phyloP scores from a whole-genome alignment of 192 early-diverging fungal species.

The Coemansia umbellata region DNA sequence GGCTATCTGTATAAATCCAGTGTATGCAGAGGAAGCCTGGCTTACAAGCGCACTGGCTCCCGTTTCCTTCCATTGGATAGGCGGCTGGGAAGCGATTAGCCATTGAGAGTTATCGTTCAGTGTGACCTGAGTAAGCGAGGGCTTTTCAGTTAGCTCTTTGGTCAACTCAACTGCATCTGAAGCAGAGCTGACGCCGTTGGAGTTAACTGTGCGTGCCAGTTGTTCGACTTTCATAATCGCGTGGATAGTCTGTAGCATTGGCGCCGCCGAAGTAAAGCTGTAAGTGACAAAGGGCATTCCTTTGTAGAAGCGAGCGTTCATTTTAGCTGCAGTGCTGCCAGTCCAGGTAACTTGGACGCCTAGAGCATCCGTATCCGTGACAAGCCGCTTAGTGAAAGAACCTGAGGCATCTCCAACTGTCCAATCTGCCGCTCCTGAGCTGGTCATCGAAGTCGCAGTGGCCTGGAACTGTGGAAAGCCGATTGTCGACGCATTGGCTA shows the following conservation, averaged over 20 bases:
- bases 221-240: slow-evolving; percentile 28
- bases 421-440: slow-evolving; percentile 31
- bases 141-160: slow-evolving; percentile 14
- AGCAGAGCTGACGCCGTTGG: slow-evolving; percentile 1
- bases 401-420: slow-evolving; percentile 12
- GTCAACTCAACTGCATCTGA: slow-evolving; percentile 10
- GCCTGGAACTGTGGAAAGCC: slow-evolving; percentile 34
- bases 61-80: slow-evolving; percentile 30
- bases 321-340: slow-evolving; percentile 5
- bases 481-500: slow-evolving; percentile 16
- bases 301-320: slow-evolving; percentile 52
- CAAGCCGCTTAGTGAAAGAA: slow-evolving; percentile 25
- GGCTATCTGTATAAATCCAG: slow-evolving; percentile 51
- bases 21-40: slow-evolving; percentile 8
- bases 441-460: slow-evolving; percentile 6
- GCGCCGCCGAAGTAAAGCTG: slow-evolving; percentile 28
- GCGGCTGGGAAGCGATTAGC: slow-evolving; percentile 41
- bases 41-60: not conserved
- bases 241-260: slow-evolving; percentile 39
- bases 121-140: slow-evolving; percentile 35
- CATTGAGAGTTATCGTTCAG: slow-evolving; percentile 52
- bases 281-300: slow-evolving; percentile 53
- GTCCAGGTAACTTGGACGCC: slow-evolving; percentile 46
- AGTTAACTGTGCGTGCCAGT: slow-evolving; percentile 23
- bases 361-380: slow-evolving; percentile 37